A percentile compares a stretch with the other conserved stretches of the same genome.
phyloP scores from a whole-genome alignment of 2,329 filamentous ascomycete genomes.

The Neonectria faginata region DNA sequence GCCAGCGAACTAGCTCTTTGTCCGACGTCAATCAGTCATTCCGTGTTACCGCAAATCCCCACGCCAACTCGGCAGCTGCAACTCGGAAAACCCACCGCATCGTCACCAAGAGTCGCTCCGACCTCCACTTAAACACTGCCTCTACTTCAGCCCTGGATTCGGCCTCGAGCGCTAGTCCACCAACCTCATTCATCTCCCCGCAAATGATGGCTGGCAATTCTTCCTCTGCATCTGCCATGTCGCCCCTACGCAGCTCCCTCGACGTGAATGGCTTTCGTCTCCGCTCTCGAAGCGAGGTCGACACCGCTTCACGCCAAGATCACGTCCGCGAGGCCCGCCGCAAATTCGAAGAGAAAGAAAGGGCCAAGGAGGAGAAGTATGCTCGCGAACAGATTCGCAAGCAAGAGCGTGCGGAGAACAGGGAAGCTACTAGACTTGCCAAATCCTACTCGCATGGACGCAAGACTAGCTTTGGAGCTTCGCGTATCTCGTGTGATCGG shows the following conservation, averaged over 20 bases:
- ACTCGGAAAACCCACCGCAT: slow-evolving; percentile 54
- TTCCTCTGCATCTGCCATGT: slow-evolving; percentile 54
- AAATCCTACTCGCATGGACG: slow-evolving; percentile 57
- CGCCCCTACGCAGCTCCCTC: slow-evolving; percentile 69
- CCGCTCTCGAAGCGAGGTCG: slow-evolving; percentile 70
- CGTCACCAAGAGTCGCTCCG: slow-evolving; percentile 58
- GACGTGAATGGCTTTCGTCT: slow-evolving; percentile 69
- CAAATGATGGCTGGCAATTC: slow-evolving; percentile 43
- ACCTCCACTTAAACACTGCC: slow-evolving; percentile 55
- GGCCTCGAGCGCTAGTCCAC: slow-evolving; percentile 45
- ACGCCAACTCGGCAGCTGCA: slow-evolving; percentile 47
- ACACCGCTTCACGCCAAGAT: slow-evolving; percentile 65
- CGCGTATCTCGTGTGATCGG: slow-evolving; percentile 50
- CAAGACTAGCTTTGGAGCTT: slow-evolving; percentile 53
- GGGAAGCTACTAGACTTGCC: slow-evolving; percentile 65
- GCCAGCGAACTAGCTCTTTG: slow-evolving; percentile 51
- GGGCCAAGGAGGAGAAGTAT: slow-evolving; percentile 71
- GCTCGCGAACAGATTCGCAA: slow-evolving; percentile 69
- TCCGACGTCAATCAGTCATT: slow-evolving; percentile 50
- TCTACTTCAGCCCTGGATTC: slow-evolving; percentile 45
- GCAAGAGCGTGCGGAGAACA: slow-evolving; percentile 68
- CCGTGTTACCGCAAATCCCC: slow-evolving; percentile 45
- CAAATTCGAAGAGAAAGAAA: slow-evolving; percentile 72
- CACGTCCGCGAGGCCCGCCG: slow-evolving; percentile 71
- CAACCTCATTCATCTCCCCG: slow-evolving; percentile 43